Percentiles rank a stretch among this genome's conserved stretches.
Evolutionary conservation across 2,329 filamentous ascomycete species (phyloP).

Genomic region (Trematosphaeria pertusa): DNA sequence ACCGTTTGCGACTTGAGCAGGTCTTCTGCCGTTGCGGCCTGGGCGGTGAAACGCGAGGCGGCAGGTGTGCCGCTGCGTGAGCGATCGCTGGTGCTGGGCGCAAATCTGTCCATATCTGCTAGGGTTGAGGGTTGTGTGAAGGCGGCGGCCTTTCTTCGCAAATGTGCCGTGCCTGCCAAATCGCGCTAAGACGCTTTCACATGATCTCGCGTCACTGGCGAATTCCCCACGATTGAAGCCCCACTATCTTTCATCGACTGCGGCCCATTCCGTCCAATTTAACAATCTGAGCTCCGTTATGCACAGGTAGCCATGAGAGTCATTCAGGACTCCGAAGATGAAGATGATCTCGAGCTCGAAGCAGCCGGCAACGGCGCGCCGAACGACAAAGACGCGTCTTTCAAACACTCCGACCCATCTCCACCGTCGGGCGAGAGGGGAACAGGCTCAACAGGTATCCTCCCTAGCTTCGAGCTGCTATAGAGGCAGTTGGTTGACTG

Average conservation of each 20-base stretch:
- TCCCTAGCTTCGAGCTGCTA: too few relatives aligned
- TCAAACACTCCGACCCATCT: conserved; percentile 14
- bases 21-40: conserved; percentile 79
- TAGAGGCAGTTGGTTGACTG: conserved; percentile 10
- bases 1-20: conserved; percentile 85
- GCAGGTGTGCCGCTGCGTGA: conserved; percentile 33
- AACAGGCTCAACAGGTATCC: conserved; percentile 41
- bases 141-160: too few relatives aligned
- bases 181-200: too few relatives aligned
- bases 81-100: conserved; percentile 24
- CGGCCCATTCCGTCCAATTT: too few relatives aligned
- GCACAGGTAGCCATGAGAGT: conserved; percentile 24
- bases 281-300: conserved; percentile 8
- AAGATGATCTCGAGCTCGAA: conserved; percentile 35
- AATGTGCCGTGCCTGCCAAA: too few relatives aligned
- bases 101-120: conserved; percentile 47
- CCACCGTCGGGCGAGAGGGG: conserved; percentile 17
- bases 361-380: conserved; percentile 13
- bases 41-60: conserved; percentile 72
- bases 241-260: too few relatives aligned
- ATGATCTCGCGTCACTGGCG: too few relatives aligned
- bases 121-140: not conserved
- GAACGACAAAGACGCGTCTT: conserved; percentile 23
- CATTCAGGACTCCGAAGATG: conserved; percentile 48
- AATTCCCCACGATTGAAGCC: too few relatives aligned